Base-by-base conservation (phyloP, 495 filamentous ascomycete species). In the Gamarada debralockiae region DNA sequence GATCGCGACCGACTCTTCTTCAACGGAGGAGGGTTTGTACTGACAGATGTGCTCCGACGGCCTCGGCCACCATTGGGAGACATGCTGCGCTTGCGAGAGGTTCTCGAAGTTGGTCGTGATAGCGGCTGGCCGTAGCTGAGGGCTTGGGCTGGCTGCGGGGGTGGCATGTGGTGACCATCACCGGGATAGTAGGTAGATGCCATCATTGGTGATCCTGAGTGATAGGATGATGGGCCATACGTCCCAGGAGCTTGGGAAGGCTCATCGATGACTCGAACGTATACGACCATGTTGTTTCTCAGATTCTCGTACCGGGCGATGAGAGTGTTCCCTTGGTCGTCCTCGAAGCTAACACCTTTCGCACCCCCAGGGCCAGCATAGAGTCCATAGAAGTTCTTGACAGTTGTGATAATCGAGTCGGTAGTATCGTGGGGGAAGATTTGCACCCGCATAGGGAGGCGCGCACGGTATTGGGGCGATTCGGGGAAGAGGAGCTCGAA, bases 301-400 rank as follows among this genome's bases (percentile, higher is more conserved):
- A 98, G 86, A 70, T 97, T 98, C 67, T 97, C 92, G 67, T 97
- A 95, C 53, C 88, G 82, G 43, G 93, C 89, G 66, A 98, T 97
- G 62, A 98, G 81, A 51, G 84, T 95, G 58, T 83, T 89, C 39
- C 87, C 89, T 56, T 87, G 68, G 37, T 85, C 79, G 70, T 97
- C 92, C 66, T 97, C 90, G 58, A 98, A 97, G 70, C 86, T 88
- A 64, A 97, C 80, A 52, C 89, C 87, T 65, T 81, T 80, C 56
- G 82, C 77, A 57, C 81, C 78, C 54, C 69, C 53, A 43, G 70
- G 63, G 54, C 80, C 78, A 53, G 89, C 83, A 61, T 95, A 93
- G 59, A 97, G 80, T 34, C 91, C 93, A 66, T 93, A 96, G 73
- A 97, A 96, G 72, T 96, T 96, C 74, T 95, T 97, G 50, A 97